Percentiles rank a stretch among this genome's conserved stretches.
These are phyloP conservation scores for Zasmidium cellare DNA, from an alignment of 2,329 filamentous ascomycete genomes.

Conservation along the genomic window DNA sequence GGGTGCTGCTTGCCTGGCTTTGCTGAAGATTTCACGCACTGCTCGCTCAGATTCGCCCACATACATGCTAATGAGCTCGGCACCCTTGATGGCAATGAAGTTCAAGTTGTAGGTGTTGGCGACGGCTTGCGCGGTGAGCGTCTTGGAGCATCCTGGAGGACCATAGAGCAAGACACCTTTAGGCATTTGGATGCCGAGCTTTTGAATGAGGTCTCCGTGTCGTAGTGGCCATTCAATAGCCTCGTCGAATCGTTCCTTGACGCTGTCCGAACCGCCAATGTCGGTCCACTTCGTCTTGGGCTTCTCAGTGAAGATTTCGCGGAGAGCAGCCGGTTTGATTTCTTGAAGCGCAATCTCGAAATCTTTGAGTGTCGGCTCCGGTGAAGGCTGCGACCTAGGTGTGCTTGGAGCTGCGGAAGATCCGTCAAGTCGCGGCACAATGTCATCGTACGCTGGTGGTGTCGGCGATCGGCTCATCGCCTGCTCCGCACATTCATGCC, in stretches of 20 bases:
- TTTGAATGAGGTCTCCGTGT: slow-evolving; percentile 52
- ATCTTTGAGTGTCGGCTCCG: slow-evolving; percentile 3
- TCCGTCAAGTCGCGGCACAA: not conserved
- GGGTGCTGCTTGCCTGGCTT: slow-evolving; percentile 80
- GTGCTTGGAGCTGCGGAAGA: not conserved
- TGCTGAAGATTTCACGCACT: slow-evolving; percentile 80
- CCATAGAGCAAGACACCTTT: slow-evolving; percentile 89
- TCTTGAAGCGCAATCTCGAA: slow-evolving; percentile 58
- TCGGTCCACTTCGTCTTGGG: slow-evolving; percentile 84
- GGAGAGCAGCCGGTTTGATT: slow-evolving; percentile 81
- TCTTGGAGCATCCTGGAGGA: slow-evolving; percentile 93
- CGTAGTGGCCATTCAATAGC: slow-evolving; percentile 61
- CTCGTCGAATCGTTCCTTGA: slow-evolving; percentile 64
- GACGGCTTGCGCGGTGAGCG: slow-evolving; percentile 84
- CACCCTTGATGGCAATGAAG: slow-evolving; percentile 91
- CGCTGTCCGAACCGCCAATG: slow-evolving; percentile 78
- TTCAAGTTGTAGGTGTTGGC: slow-evolving; percentile 90
- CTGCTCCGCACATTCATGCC: slow-evolving; percentile 29
- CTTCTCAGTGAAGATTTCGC: slow-evolving; percentile 84
- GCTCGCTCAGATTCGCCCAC: slow-evolving; percentile 91
- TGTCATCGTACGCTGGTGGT: slow-evolving; percentile 16
- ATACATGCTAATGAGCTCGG: slow-evolving; percentile 94
- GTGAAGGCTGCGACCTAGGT: not conserved
- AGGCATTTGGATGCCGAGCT: slow-evolving; percentile 59
- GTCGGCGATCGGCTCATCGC: slow-evolving; percentile 17